Evolutionary conservation across 2,329 filamentous ascomycete genomes (phyloP), one percentile per base, ranked within the genome.

Genomic region (Aspergillus niger): DNA sequence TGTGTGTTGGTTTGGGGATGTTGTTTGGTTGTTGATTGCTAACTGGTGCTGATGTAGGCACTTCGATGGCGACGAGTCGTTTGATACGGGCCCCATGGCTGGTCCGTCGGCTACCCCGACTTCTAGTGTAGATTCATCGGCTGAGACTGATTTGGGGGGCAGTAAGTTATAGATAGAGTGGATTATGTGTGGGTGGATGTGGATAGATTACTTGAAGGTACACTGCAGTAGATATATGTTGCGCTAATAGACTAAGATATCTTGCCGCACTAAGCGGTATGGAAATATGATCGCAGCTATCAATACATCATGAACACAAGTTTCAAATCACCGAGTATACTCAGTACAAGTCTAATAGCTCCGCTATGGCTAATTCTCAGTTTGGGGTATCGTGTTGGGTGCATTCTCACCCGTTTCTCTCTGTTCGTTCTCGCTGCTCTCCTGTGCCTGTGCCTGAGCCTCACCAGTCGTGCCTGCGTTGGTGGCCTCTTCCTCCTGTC

Each of bases 1-100:
- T 62, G 58, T 4, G 22, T 36, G 22, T 36, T 20, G 36, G 47
- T 15, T 8, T 13, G 22, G 24, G 20, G 3, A 24, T 13, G 47
- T 20, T 20, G 5, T 13, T 8, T 30, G 22, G 24, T n/a, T 3
- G 13, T 7, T 20, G 47, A 2, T 24, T 17, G 39, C 50, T 55
- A 41, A 60, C 43, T 8, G 24, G 4, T 43, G 28, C 32, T 24
- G 7, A 13, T 15, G 4, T 51, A 78, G 76, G 79, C 79, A 81
- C 63, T 81, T 81, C 59, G 74, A 74, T 63, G 79, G 79, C 1
- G 79, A 81, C 53, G 79, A 81, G 67, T 75, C 74, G 30, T 81
- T 81, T 63, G 75, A 80, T 69, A 71, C 70, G n/a, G 70, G 70
- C 5, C 65, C 71, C 13, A 72, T 76, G 72, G 60, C 65, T 47